Evolutionary conservation across 2,329 filamentous ascomycete species (phyloP), one percentile per base, ranked within the genome.

Genomic region (Ophiostoma montium): DNA sequence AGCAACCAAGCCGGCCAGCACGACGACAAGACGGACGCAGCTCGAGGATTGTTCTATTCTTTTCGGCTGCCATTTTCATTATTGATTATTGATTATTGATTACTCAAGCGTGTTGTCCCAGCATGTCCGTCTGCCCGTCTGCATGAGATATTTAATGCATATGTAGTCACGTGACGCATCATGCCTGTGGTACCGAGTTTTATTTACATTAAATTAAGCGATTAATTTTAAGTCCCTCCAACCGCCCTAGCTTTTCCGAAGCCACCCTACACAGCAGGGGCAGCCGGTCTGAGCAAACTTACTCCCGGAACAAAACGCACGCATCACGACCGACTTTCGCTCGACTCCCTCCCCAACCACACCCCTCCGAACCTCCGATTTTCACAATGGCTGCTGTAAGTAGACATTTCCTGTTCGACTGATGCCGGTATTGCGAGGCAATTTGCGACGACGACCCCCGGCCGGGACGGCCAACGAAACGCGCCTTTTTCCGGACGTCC

Each of bases 171-270:
- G 15, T 33, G 36, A 31, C 6, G 8, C n/a, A n/a, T n/a, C n/a
- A n/a, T n/a, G n/a, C n/a, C n/a, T n/a, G n/a, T n/a, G n/a, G n/a
- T n/a, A n/a, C n/a, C n/a, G n/a, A n/a, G n/a, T n/a, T 21, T 16
- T n/a, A 18, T 44, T 49, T 30, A 36, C n/a, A 49, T 44, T 15
- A 18, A 19, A 21, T 19, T 31, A n/a, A n/a, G n/a, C n/a, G n/a
- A n/a, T n/a, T n/a, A n/a, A n/a, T n/a, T n/a, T n/a, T n/a, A n/a
- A n/a, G n/a, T 35, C 15, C 30, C 21, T 23, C 45, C 39, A 38
- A 46, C 33, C 50, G 51, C 49, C 54, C 54, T 56, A 56, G 54
- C 54, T 56, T 56, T 56, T 55, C 54, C 54, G 54, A 56, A 52
- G 39, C 27, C 35, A 18, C 41, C 45, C 49, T 8, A 32, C 46